Evolutionary conservation across 2,329 filamentous ascomycete genomes (phyloP).

Genomic region (Neonectria sp.): DNA sequence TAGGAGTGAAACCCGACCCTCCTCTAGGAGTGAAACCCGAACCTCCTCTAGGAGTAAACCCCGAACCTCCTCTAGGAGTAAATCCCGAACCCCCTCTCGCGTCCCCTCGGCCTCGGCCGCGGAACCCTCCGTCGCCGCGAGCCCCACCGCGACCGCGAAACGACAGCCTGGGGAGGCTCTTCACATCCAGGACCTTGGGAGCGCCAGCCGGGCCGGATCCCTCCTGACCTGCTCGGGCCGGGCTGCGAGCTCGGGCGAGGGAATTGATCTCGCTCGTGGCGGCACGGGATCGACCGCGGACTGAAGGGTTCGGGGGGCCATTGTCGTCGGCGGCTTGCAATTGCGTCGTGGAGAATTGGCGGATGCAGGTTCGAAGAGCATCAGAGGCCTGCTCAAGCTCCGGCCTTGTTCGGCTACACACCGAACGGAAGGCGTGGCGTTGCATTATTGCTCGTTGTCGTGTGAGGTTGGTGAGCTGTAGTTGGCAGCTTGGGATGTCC

Average conservation of each 20-base stretch:
- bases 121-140: conserved; percentile 2
- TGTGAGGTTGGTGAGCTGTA: conserved; percentile 37
- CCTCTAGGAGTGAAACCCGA: too few relatives aligned
- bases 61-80: too few relatives aligned
- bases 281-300: conserved; percentile 51
- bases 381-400: conserved; percentile 52
- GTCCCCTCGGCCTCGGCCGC: conserved; percentile 26
- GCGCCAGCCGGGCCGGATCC: conserved; percentile 30
- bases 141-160: conserved; percentile 34
- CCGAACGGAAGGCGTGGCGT: conserved; percentile 56
- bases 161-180: conserved; percentile 50
- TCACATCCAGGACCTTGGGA: conserved; percentile 58
- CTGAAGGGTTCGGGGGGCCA: conserved; percentile 41
- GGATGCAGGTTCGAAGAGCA: conserved; percentile 52
- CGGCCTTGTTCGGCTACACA: conserved; percentile 53
- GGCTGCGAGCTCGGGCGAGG: conserved; percentile 44
- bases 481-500: conserved; percentile 25
- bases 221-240: conserved; percentile 10
- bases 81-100: conserved; percentile 26
- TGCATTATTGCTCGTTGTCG: conserved; percentile 52
- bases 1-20: too few relatives aligned
- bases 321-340: conserved; percentile 50
- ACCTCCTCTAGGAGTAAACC: too few relatives aligned
- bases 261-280: conserved; percentile 54
- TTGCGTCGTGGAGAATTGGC: conserved; percentile 58